Evolutionary conservation across 1,139 yeast species (phyloP), one percentile per base, ranked within the genome.

Genomic region (Hemisphaericaspora xylanilytica): DNA sequence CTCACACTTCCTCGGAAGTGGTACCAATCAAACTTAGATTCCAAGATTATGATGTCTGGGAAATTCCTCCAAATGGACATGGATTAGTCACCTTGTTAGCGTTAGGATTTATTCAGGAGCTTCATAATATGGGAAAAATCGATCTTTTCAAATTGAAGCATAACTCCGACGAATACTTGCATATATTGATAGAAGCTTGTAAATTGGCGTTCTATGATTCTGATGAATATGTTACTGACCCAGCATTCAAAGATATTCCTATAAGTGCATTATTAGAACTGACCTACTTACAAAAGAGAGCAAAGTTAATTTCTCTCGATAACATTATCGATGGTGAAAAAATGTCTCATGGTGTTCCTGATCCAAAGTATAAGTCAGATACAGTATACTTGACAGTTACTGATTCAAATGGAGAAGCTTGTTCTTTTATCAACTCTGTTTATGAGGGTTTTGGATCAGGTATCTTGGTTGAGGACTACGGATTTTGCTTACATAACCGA

Each of bases 11-110:
- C 3, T 70, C 82, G 0, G 68, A 76, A 47, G 81, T 81, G 13
- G 81, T 79, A 1, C 88, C 92, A 2, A 75, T 84, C 21, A 61
- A 65, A 13, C 58, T 79, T 38, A 72, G 68, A 24, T 63, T 75
- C 43, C 58, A 69, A 39, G 70, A 75, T 44, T 52, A 59, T 33
- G 62, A 71, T 46, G 55, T 79, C 43, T 81, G 88, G 84, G 92
- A 85, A 55, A 80, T 84, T 40, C 92, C 94, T 5, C 94, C 94
- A 16, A 84, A 81, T 56, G 88, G 90, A 3, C 87, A 85, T 40
- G 94, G 94, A 1, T 61, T 85, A 27, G 85, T 85, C 33, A 92
- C 89, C 0, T 63, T 85, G 34, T 61, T 83, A 32, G 79, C 90
- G 0, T 59, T 84, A 38, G 94, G 94, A 0, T 66, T 82, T 33